Conservation (phyloP, 768 basidiomycete genomes). For the Lentinula boryana region DNA sequence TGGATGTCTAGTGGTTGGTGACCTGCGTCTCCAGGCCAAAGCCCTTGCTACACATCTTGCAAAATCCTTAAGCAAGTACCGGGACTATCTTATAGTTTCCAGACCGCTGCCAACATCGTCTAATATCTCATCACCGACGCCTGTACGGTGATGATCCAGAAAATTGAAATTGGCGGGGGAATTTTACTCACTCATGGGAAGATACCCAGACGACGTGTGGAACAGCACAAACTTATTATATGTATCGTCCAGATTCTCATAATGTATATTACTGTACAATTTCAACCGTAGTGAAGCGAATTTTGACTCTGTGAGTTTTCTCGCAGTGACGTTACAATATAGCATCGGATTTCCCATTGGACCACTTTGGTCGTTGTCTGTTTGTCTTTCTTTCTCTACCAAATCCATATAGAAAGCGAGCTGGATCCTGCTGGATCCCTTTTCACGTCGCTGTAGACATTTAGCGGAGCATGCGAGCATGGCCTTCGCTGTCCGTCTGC, state of each 20-base stretch:
- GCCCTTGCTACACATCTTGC: conserved; percentile 38
- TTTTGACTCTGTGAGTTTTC: not conserved
- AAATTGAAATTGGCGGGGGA: not conserved
- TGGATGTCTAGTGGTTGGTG: not conserved
- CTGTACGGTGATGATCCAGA: conserved; percentile 11
- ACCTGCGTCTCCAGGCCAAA: conserved; percentile 26
- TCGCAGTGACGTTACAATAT: not conserved
- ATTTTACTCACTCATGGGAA: not conserved
- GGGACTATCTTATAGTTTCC: conserved; percentile 27
- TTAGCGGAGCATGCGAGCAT: conserved; percentile 15
- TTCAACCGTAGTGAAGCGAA: no score
- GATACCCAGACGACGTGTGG: not conserved
- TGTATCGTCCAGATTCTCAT: not conserved
- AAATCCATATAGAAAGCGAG: conserved; percentile 1
- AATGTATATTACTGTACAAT: not conserved
- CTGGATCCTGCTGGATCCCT: conserved; percentile 6
- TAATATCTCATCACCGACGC: conserved; percentile 26
- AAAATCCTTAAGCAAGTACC: conserved; percentile 35
- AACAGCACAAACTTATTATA: not conserved
- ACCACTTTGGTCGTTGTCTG: not conserved
- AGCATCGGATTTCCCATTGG: conserved; percentile 1
- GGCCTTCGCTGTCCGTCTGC: conserved; percentile 1
- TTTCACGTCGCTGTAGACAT: conserved; percentile 7
- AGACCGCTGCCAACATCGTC: conserved; percentile 21
- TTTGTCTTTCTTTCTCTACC: not conserved